Base-by-base conservation (phyloP, 2,329 filamentous ascomycete species). In the Claviceps monticola region DNA sequence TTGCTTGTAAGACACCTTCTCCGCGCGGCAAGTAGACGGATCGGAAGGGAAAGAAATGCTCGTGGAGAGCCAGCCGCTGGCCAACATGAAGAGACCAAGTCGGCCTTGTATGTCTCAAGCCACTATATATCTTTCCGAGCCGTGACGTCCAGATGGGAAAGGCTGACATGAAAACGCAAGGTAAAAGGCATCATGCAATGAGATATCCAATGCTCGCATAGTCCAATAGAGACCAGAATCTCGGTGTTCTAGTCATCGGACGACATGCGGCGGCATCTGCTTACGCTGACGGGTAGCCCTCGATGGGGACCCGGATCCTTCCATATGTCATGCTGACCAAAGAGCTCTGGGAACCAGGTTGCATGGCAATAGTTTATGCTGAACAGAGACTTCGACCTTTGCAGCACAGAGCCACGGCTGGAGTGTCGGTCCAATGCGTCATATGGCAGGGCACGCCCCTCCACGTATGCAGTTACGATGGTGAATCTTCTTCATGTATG, bases 91-190 rank as follows among this genome's bases (percentile, higher is more conserved):
- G 47, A 42, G 7, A 42, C 14, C 34, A 44, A 34, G 17, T 45
- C 39, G 48, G 45, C 26, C n/a, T 21, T 49, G 51, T 49, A 16
- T 53, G 51, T 50, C 48, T 48, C 51, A 53, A 50, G 51, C 51
- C 48, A 50, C 51, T 53, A 53, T 53, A 50, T 50, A 53, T 48
- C 17, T 53, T 29, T 42, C 37, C 26, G 43, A 46, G 43, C 48
- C 48, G 21, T 50, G 48, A 26, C 48, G 47, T 49, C 14, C 1
- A 23, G 7, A 23, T 36, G 17, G 11, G 17, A n/a, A 17, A 50
- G 42, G 48, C 48, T 42, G n/a, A 11, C 5, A 13, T 6, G 14
- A 21, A 41, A 11, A 23, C 38, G 26, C 23, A 36, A 44, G 41
- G 29, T 5, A 23, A 29, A 21, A 42, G 39, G 11, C 17, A 42